Base-by-base conservation (phyloP, 2,329 filamentous ascomycete species). In the Cladophialophora carrionii region DNA sequence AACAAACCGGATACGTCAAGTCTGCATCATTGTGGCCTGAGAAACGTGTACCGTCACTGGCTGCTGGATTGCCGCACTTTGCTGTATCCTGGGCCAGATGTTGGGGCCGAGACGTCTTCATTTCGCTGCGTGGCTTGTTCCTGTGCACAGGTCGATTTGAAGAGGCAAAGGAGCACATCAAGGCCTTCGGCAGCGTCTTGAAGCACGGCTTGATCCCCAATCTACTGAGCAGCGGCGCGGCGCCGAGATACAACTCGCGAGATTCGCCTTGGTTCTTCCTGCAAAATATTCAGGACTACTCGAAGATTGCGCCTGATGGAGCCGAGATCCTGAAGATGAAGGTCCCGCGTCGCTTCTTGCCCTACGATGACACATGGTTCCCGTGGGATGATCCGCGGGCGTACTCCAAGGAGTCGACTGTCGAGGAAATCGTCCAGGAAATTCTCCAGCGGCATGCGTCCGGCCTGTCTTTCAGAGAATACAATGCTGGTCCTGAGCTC, bases 181-280 rank as follows among this genome's bases (percentile, higher is more conserved):
- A 92, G 66, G 94, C 93, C 8, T 99, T 99, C 78, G 93, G 91
- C 2, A 96, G 92, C 75, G 93, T 99, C 10, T 81, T 99, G 71
- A 99, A 99, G 82, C 95, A 99, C 73, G 95, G 95, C 57, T 96
- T 98, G 92, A 93, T 99, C 63, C 95, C 95, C 14, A 99, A 99
- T 73, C 83, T 99, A 22, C 83, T 99, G 14, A 89, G 92, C 70
- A 91, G 90, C 65, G 93, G 95, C 6, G 91, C 89, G 66, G 84
- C 88, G 17, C 95, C 95, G 2, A 86, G 95, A 29, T 99, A 98
- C 81, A 99, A 99, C 76, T 93, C 95, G 51, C 86, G 95, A 66
- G 95, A 99, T 77, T 96, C 95, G 0, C 87, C 97, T 49, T 99
- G 95, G 95, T 99, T 98, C 83, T 96, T 96, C 82, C 79, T 99